These are phyloP conservation scores for Trametes cubensis DNA, from an alignment of 768 basidiomycete species.

Conservation along the genomic window DNA sequence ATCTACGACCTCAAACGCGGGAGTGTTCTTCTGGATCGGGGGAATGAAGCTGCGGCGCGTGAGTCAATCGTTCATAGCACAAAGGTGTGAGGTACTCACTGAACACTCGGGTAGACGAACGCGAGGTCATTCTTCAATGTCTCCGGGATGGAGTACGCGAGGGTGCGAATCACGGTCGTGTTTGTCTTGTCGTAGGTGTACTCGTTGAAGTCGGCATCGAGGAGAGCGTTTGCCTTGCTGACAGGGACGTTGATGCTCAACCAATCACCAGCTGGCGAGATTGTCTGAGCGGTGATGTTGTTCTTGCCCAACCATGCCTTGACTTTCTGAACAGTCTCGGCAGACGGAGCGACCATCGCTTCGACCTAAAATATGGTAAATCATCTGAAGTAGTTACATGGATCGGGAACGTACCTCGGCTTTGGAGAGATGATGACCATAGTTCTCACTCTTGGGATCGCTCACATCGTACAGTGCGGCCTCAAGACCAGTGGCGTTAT, in stretches of 20 bases:
- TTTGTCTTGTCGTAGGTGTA: conserved; percentile 37
- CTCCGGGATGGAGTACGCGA: conserved; percentile 40
- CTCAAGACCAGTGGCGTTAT: conserved; percentile 41
- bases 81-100: conserved; percentile 16
- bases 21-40: conserved; percentile 2
- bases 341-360: conserved; percentile 28
- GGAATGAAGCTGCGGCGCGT: conserved; percentile 7
- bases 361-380: conserved; percentile 27
- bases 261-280: conserved; percentile 35
- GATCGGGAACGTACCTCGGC: conserved; percentile 23
- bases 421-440: conserved; percentile 33
- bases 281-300: conserved; percentile 27
- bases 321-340: conserved; percentile 30
- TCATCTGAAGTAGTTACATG: conserved; percentile 5
- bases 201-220: conserved; percentile 29
- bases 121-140: conserved; percentile 35
- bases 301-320: conserved; percentile 32
- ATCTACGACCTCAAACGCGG: conserved; percentile 8
- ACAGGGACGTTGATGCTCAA: conserved; percentile 30
- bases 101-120: conserved; percentile 34
- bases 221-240: conserved; percentile 32
- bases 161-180: conserved; percentile 35
- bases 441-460: conserved; percentile 40
- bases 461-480: conserved; percentile 41
- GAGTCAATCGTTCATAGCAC: neutral